Base-by-base conservation (phyloP, 352 stramenopile genomes). In the Phytophthora podocarpi region DNA sequence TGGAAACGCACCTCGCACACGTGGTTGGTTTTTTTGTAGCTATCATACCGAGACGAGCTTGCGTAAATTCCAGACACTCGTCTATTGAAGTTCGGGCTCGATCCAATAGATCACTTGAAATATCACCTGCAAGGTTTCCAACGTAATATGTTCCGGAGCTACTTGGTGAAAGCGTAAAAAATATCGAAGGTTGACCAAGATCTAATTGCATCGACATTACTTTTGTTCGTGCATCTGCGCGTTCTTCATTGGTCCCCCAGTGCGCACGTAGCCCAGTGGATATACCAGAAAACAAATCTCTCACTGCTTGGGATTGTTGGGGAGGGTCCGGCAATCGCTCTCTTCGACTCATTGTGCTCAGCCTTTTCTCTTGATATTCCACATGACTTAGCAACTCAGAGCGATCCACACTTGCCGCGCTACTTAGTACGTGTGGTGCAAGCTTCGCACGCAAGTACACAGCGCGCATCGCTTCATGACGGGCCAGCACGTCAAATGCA, bases 161-260 rank as follows among this genome's bases (percentile, higher is more conserved):
- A 35, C 31, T 54, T 26, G 46, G 46, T 5, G 46, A 54, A 32
- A 54, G 23, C 4, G 32, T 54, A 27, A 54, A 45, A 15, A 42
- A 54, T 34, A 54, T 45, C 6, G 46, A 41, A 43, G 46, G 46
- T 34, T 34, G 31, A 15, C 32, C 41, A 16, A 5, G 4, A 1
- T 35, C 10, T 7, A 54, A 24, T n/a, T 54, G 21, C 32, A 54
- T 35, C 4, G 31, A 23, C 46, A 54, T 35, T 2, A 54, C 20
- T 3, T 54, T 32, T 20, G 10, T 43, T 4, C 46, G 46, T 11
- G 32, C 46, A 8, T 45, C 46, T 24, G 21, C 32, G 1, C 31
- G 46, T 35, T 54, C 46, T 23, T 54, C 46, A 35, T 54, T 54
- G n/a, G 46, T 35, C 6, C 46, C 46, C 46, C 32, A 54, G 23